These are phyloP conservation scores for Akebia trifoliata DNA, from an alignment of 164 flowering plant genomes.

Conservation along the genomic window DNA sequence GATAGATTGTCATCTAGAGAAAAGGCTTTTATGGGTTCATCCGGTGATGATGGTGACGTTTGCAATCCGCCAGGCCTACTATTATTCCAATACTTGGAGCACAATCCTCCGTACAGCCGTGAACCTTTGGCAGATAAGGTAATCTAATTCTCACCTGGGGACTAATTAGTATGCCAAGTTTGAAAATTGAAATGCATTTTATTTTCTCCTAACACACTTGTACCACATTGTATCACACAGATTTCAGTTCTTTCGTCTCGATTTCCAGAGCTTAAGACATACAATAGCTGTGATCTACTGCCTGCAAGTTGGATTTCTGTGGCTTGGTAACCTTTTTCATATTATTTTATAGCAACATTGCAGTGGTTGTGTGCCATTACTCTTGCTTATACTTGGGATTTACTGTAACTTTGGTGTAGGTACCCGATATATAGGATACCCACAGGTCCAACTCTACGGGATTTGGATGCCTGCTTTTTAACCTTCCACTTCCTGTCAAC, in stretches of 20 bases:
- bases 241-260: slow-evolving; percentile 42
- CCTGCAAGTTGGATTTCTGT: slow-evolving; percentile 78
- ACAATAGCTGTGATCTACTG: slow-evolving; percentile 62
- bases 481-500: slow-evolving; percentile 68
- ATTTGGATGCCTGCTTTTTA: slow-evolving; percentile 64
- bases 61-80: slow-evolving; percentile 33
- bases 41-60: slow-evolving; percentile 38
- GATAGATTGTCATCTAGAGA: slow-evolving; percentile 36
- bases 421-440: slow-evolving; percentile 92
- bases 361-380: background rate
- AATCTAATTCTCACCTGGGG: slow-evolving; percentile 15
- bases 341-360: background rate
- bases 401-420: slow-evolving; percentile 34
- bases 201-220: slow-evolving; percentile 8
- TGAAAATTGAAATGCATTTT: background rate
- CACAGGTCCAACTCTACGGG: slow-evolving; percentile 55
- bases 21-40: slow-evolving; percentile 28
- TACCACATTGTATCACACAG: slow-evolving; percentile 28
- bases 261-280: slow-evolving; percentile 47
- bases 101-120: slow-evolving; percentile 47
- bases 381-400: background rate
- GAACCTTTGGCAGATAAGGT: slow-evolving; percentile 67
- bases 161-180: background rate
- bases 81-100: slow-evolving; percentile 55
- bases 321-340: slow-evolving; percentile 49